Conservation (phyloP, 2,329 filamentous ascomycete species). For the Colletotrichum sp. region DNA sequence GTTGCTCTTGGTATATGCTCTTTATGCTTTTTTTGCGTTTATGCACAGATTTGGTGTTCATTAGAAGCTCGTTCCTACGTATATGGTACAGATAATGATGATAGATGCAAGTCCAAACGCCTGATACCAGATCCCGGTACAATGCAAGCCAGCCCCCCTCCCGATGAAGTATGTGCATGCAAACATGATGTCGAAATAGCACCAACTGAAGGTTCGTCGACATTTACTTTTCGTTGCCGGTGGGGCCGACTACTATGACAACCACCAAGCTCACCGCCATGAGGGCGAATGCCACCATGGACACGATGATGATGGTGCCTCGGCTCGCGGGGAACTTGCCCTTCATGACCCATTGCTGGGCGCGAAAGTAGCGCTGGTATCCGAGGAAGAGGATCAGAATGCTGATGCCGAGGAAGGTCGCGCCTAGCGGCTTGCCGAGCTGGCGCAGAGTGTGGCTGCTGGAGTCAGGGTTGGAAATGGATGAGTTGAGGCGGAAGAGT, state of each 20-base stretch:
- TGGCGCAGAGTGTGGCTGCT: conserved; percentile 56
- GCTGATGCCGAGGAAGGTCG: conserved; percentile 77
- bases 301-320: conserved; percentile 75
- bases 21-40: background rate
- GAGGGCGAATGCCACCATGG: conserved; percentile 66
- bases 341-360: conserved; percentile 79
- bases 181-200: background rate
- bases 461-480: conserved; percentile 43
- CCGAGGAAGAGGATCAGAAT: conserved; percentile 78
- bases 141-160: background rate
- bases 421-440: conserved; percentile 76
- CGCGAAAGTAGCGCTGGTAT: conserved; percentile 79
- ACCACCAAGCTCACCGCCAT: conserved; percentile 66
- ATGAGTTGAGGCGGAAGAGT: conserved; percentile 81
- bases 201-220: background rate
- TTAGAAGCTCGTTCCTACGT: background rate
- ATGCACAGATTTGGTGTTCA: background rate
- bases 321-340: conserved; percentile 83
- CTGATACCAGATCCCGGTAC: background rate
- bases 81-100: background rate
- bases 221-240: conserved; percentile 26
- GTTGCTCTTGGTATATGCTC: background rate
- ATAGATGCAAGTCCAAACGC: background rate
- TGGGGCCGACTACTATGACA: conserved; percentile 58
- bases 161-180: background rate